phyloP scores from a whole-genome alignment of 495 filamentous ascomycete genomes.

The Antarctomyces pellizariae region DNA sequence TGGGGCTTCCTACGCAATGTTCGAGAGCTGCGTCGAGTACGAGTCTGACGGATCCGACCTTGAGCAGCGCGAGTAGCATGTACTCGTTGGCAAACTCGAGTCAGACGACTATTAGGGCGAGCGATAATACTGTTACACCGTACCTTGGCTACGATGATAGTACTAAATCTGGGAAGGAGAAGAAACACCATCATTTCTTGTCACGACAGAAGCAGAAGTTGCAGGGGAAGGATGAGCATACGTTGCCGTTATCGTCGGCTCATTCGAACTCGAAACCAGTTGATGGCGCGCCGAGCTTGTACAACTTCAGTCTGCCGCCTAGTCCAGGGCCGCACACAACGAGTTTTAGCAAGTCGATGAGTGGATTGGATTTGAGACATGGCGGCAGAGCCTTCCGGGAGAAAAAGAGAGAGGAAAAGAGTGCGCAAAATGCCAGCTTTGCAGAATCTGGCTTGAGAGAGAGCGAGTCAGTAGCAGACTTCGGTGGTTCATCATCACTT shows the following conservation, averaged over 20 bases:
- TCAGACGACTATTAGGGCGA: slow-evolving; percentile 43
- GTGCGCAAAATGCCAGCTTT: neutral
- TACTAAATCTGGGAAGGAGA: too few relatives aligned
- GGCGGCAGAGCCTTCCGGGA: slow-evolving; percentile 67
- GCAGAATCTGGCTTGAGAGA: slow-evolving; percentile 10
- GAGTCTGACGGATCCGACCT: slow-evolving; percentile 40
- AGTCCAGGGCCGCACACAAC: slow-evolving; percentile 47
- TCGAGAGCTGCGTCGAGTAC: slow-evolving; percentile 54
- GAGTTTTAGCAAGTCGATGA: slow-evolving; percentile 51
- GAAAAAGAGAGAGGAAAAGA: slow-evolving; percentile 71
- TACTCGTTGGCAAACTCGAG: slow-evolving; percentile 72
- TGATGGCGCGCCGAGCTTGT: slow-evolving; percentile 67
- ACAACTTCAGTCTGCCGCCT: slow-evolving; percentile 43
- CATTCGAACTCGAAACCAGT: slow-evolving; percentile 71
- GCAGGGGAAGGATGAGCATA: slow-evolving; percentile 58
- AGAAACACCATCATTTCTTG: slow-evolving; percentile 57
- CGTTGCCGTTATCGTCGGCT: slow-evolving; percentile 64
- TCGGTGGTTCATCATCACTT: slow-evolving; percentile 11
- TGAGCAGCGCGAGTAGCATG: slow-evolving; percentile 39
- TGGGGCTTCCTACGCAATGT: slow-evolving; percentile 33
- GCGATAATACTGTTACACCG: slow-evolving; percentile 15
- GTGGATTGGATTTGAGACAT: slow-evolving; percentile 66
- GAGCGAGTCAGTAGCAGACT: slow-evolving; percentile 11
- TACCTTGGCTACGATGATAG: slow-evolving; percentile 11
- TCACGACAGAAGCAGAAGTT: slow-evolving; percentile 82